Conservation (phyloP, 2,329 filamentous ascomycete species). For the Epicoccum sorghinum region DNA sequence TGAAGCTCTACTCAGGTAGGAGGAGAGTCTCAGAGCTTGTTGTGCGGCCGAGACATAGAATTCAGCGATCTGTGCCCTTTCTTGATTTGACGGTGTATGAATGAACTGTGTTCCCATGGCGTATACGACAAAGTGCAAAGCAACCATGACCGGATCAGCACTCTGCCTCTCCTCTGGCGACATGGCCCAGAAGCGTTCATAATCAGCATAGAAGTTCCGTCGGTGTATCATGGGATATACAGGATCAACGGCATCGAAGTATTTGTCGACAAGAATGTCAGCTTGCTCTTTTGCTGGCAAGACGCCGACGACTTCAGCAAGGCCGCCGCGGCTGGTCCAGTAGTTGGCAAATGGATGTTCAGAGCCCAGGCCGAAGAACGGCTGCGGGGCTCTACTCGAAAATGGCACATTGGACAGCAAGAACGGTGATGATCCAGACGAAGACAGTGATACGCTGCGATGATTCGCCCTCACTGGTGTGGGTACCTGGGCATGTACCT, state of each 20-base stretch:
- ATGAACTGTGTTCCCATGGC: slow-evolving; percentile 82
- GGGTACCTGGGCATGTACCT: slow-evolving; percentile 32
- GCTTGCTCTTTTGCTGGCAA: slow-evolving; percentile 77
- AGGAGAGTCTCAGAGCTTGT: slow-evolving; percentile 75
- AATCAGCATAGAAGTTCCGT: slow-evolving; percentile 77
- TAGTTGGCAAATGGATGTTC: slow-evolving; percentile 84
- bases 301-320: slow-evolving; percentile 76
- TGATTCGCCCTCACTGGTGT: slow-evolving; percentile 38
- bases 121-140: slow-evolving; percentile 77
- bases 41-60: slow-evolving; percentile 83
- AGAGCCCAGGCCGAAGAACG: slow-evolving; percentile 80
- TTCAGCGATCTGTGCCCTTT: slow-evolving; percentile 76
- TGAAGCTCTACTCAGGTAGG: slow-evolving; percentile 76
- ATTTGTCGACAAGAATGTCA: slow-evolving; percentile 67
- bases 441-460: slow-evolving; percentile 45
- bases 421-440: slow-evolving; percentile 53
- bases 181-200: slow-evolving; percentile 77
- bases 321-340: slow-evolving; percentile 79
- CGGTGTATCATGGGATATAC: slow-evolving; percentile 82
- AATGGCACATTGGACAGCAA: slow-evolving; percentile 76
- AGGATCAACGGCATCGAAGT: slow-evolving; percentile 70
- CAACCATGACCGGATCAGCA: slow-evolving; percentile 72
- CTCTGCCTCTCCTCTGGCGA: slow-evolving; percentile 62
- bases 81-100: slow-evolving; percentile 59
- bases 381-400: slow-evolving; percentile 72